Percentiles rank a stretch among this genome's conserved stretches.
Evolutionary conservation across 345 rosid genomes (phyloP).

Genomic region (Lepidium aucheri): DNA sequence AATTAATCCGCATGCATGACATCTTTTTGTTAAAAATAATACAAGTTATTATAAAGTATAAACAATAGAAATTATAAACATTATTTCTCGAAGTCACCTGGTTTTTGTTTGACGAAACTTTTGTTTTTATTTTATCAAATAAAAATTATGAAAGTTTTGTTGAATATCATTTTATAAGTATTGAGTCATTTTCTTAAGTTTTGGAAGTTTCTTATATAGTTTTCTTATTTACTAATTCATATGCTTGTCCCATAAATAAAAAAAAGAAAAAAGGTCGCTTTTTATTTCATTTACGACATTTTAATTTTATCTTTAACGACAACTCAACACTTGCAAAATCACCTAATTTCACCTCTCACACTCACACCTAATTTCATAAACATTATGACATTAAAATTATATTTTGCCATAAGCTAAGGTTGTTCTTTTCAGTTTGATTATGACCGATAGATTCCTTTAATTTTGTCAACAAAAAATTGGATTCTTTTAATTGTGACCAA

Average conservation of each 20-base stretch:
- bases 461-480: no score
- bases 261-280: neutral
- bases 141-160: neutral
- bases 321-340: neutral
- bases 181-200: neutral
- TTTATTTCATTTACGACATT: neutral
- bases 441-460: neutral
- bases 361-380: slow-evolving; percentile 1
- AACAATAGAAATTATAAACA: neutral
- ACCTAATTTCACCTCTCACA: neutral
- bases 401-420: neutral
- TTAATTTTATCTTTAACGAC: slow-evolving; percentile 1
- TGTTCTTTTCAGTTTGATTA: neutral
- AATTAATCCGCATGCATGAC: no score
- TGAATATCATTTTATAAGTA: neutral
- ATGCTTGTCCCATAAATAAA: neutral
- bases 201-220: neutral
- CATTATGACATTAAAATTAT: neutral
- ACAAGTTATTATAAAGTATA: no score
- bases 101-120: neutral
- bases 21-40: no score
- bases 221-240: neutral
- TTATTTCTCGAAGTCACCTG: neutral
- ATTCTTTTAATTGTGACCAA: no score
- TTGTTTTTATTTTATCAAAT: neutral